Evolutionary conservation across 1,139 yeast species (phyloP).

Genomic region (Magnusiomyces fungicola): DNA sequence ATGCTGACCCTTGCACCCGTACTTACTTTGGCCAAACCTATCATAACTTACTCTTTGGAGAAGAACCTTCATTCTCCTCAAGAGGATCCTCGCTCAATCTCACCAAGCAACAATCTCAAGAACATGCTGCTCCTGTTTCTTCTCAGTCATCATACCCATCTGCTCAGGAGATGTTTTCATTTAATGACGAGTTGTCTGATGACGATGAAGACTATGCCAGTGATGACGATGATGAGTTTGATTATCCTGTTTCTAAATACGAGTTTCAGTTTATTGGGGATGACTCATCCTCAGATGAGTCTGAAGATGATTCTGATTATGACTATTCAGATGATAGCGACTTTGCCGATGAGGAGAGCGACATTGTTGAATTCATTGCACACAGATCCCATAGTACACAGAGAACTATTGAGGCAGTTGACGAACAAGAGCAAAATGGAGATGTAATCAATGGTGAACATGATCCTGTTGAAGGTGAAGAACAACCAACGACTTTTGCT

Average conservation of each 20-base stretch:
- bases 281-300: constrained; percentile 16
- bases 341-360: constrained; percentile 2
- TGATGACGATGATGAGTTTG: constrained; percentile 19
- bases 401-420: not conserved
- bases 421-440: not conserved
- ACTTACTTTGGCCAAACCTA: constrained; percentile 45
- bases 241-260: constrained; percentile 5
- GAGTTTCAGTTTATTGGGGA: constrained; percentile 20
- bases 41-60: constrained; percentile 43
- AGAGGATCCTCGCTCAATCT: constrained; percentile 27
- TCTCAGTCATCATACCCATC: constrained; percentile 30
- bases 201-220: constrained; percentile 24
- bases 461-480: constrained; percentile 7
- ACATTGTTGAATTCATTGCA: not conserved
- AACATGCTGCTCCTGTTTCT: constrained; percentile 36
- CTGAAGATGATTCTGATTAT: not conserved
- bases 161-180: constrained; percentile 11
- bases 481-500: not conserved
- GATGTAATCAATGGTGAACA: not conserved
- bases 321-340: not conserved
- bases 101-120: not conserved
- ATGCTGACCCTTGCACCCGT: constrained; percentile 49
- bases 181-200: constrained; percentile 22
- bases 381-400: not conserved
- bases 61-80: constrained; percentile 30